Conservation (phyloP, 306 rosid genomes). For the Echinosophora koreensis region DNA sequence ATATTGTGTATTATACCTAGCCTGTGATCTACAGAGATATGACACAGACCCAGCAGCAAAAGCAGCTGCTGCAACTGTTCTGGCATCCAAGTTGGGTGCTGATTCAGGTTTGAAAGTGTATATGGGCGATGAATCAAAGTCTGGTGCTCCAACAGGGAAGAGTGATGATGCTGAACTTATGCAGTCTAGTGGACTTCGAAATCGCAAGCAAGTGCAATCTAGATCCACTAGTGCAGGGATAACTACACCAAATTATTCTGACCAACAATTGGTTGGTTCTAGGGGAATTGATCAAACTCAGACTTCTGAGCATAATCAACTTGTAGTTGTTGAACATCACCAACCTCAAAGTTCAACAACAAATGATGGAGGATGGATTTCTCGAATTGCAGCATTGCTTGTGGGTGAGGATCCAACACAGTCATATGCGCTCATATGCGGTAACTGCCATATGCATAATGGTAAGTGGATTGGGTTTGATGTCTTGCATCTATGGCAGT, state of each 20-base stretch:
- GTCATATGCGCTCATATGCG: constrained; percentile 91
- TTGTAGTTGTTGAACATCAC: constrained; percentile 69
- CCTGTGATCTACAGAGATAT: constrained; percentile 73
- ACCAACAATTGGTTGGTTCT: constrained; percentile 57
- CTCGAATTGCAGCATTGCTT: constrained; percentile 86
- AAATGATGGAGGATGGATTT: constrained; percentile 84
- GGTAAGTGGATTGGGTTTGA: constrained; percentile 61
- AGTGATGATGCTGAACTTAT: constrained; percentile 65
- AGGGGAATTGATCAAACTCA: constrained; percentile 53
- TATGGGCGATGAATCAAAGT: constrained; percentile 65
- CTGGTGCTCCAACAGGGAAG: constrained; percentile 61
- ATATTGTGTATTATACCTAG: constrained; percentile 21
- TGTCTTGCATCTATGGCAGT: constrained; percentile 15
- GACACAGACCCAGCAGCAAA: constrained; percentile 97
- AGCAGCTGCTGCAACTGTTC: constrained; percentile 95
- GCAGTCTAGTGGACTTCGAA: constrained; percentile 74
- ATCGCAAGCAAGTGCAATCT: constrained; percentile 68
- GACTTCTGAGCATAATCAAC: constrained; percentile 55
- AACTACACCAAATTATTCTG: constrained; percentile 50
- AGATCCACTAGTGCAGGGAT: constrained; percentile 58
- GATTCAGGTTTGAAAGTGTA: constrained; percentile 82
- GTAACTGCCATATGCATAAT: constrained; percentile 93
- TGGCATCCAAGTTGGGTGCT: constrained; percentile 91
- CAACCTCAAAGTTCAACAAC: constrained; percentile 64
- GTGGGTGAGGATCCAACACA: constrained; percentile 95